phyloP scores from a whole-genome alignment of 2,329 filamentous ascomycete species.

The Diaporthe ampelina region DNA sequence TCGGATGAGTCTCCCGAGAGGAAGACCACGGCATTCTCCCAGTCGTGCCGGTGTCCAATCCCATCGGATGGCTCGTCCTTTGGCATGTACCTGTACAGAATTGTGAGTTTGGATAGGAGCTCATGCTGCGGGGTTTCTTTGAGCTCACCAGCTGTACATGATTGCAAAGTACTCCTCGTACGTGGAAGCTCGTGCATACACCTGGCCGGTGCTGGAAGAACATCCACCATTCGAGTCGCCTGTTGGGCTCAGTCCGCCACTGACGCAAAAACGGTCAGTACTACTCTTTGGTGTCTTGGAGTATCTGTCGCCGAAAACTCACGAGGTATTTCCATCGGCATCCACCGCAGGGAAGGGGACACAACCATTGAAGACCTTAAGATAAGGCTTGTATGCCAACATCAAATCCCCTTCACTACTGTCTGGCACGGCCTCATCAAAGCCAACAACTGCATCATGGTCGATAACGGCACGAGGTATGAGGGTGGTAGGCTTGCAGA shows the following conservation, averaged over 20 bases:
- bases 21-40: conserved; percentile 54
- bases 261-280: conserved; percentile 29
- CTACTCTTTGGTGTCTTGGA: no score
- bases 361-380: conserved; percentile 70
- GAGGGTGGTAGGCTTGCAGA: conserved; percentile 13
- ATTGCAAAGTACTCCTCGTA: conserved; percentile 51
- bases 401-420: conserved; percentile 61
- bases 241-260: conserved; percentile 52
- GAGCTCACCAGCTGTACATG: conserved; percentile 54
- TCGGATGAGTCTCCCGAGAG: conserved; percentile 47
- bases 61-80: conserved; percentile 57
- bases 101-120: not conserved
- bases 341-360: conserved; percentile 75
- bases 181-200: conserved; percentile 52
- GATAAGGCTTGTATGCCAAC: conserved; percentile 68
- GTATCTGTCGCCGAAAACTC: conserved; percentile 41
- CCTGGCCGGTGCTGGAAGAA: conserved; percentile 52
- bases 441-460: conserved; percentile 61
- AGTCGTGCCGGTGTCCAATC: conserved; percentile 56
- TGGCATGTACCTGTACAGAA: conserved; percentile 56
- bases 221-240: conserved; percentile 50
- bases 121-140: not conserved
- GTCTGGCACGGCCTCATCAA: conserved; percentile 65
- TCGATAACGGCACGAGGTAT: conserved; percentile 46
- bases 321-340: conserved; percentile 69